Base-by-base conservation (phyloP, 2,329 filamentous ascomycete species). In the Scortechinia acanthostroma region DNA sequence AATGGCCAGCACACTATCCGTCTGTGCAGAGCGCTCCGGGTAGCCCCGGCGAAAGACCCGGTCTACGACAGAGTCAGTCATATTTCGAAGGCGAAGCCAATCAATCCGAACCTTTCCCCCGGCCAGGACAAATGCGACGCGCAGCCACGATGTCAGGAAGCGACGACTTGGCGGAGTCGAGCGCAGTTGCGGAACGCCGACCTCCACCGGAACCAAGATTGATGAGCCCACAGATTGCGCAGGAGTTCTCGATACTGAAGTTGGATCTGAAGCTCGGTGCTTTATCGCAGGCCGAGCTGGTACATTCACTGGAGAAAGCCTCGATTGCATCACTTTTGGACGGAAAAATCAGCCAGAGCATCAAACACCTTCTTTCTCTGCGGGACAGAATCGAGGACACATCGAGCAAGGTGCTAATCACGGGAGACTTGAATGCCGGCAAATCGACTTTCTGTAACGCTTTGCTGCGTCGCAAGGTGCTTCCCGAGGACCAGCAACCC, bases 381-480 rank as follows among this genome's bases (percentile, higher is more conserved):
- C 83, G 90, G 48, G 93, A 97, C 52, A 83, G 93, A 45, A 98
- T 98, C 50, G 93, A 97, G 60, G 93, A 98, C 63, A 97, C 89
- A 0, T 88, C 91, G 3, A 97, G 91, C 66, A 98, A 98, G 63
- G 93, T 98, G 1, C 68, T 98, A 47, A 83, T 98, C 16, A 98
- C 93, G 0, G 93, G 93, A 57, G 93, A 98, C 60, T 66, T 98
- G 45, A 98, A 98, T 58, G 91, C 93, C 5, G 93, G 93, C 58
- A 98, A 98, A 61, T 98, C 93, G 3, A 98, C 93, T 1, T 98
- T 98, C 56, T 98, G 93, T 69, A 98, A 98, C 63, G 93, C 93
- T n/a, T 71, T 98, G 2, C 68, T 98, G 33, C 84, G 93, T 49
- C 81, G 91, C 50, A 97, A 97, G 64, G 79, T 98, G 21, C 68